Evolutionary conservation across 2,329 filamentous ascomycete species (phyloP).

Genomic region (Aspergillus vadensis): DNA sequence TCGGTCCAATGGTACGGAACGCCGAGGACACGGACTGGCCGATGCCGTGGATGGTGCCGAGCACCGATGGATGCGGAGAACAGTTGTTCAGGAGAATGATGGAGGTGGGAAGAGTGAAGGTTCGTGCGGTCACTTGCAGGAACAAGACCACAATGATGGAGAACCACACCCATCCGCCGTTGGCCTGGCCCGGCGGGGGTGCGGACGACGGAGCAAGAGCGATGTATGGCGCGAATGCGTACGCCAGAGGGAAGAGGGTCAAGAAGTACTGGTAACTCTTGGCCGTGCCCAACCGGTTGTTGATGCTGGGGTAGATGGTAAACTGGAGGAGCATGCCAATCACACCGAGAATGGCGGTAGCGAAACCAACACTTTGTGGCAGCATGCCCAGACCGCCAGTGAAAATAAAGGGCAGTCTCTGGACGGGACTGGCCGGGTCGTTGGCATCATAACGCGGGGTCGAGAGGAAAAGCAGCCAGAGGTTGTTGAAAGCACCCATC

Average conservation of each 20-base stretch:
- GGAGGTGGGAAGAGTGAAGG: constrained; percentile 64
- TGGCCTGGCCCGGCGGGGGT: constrained; percentile 41
- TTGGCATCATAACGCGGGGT: constrained; percentile 60
- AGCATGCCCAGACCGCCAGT: constrained; percentile 72
- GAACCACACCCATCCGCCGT: constrained; percentile 60
- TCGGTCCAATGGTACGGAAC: constrained; percentile 60
- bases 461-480: constrained; percentile 77
- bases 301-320: constrained; percentile 69
- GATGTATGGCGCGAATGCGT: constrained; percentile 71
- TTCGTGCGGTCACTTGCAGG: constrained; percentile 71
- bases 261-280: constrained; percentile 68
- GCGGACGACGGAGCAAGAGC: constrained; percentile 64
- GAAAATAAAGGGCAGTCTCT: constrained; percentile 58
- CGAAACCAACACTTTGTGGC: constrained; percentile 69
- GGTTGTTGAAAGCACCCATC: constrained; percentile 71
- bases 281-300: constrained; percentile 67
- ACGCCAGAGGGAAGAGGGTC: constrained; percentile 70
- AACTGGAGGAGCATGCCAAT: constrained; percentile 74
- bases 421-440: constrained; percentile 46
- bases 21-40: constrained; percentile 59
- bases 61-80: constrained; percentile 60
- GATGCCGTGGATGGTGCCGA: constrained; percentile 62
- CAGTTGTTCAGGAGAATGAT: constrained; percentile 64
- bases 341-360: constrained; percentile 72
- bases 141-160: constrained; percentile 66